Evolutionary conservation across 2,329 filamentous ascomycete genomes (phyloP), one percentile per base, ranked within the genome.

Genomic region (Verticillium zaregamsianum): DNA sequence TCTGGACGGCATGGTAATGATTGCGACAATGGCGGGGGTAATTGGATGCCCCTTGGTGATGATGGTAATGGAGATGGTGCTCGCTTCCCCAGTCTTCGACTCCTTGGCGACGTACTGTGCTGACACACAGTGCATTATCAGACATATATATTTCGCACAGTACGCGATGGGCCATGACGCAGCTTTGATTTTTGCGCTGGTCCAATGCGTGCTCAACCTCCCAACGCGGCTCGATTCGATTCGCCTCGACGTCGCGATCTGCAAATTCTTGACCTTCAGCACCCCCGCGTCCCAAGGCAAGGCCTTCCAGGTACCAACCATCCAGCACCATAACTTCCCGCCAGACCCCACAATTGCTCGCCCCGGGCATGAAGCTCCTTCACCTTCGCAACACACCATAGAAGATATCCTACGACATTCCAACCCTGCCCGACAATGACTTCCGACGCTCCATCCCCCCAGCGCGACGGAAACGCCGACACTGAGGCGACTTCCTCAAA

Each of bases 401-500:
- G 33, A 35, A 23, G 9, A 52, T 20, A 23, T 23, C 23, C 20
- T 25, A 14, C 20, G n/a, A 20, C 20, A 5, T 20, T 25, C n/a
- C 28, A 28, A 28, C 28, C 28, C 28, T 28, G 28, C 11, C 20
- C 20, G 9, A 14, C 45, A 23, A 52, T 52, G 45, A 20, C 45
- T 52, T 52, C 45, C 45, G 45, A 52, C 45, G n/a, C 45, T 25
- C 45, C 20, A 4, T 6, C 45, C n/a, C n/a, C 45, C 8, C 23
- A 64, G 60, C 49, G 64, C 68, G 55, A 55, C 64, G 3, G 61
- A 66, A 52, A 8, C 45, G 45, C 45, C 20, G n/a, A 12, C 20
- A 20, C n/a, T 25, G 45, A 20, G n/a, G 23, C 11, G 20, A 9
- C 45, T 11, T 9, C 9, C 11, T 8, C 45, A 15, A n/a, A 20